Evolutionary conservation across 176 grass and related monocot species (phyloP).

Genomic region (Guadua angustifolia): DNA sequence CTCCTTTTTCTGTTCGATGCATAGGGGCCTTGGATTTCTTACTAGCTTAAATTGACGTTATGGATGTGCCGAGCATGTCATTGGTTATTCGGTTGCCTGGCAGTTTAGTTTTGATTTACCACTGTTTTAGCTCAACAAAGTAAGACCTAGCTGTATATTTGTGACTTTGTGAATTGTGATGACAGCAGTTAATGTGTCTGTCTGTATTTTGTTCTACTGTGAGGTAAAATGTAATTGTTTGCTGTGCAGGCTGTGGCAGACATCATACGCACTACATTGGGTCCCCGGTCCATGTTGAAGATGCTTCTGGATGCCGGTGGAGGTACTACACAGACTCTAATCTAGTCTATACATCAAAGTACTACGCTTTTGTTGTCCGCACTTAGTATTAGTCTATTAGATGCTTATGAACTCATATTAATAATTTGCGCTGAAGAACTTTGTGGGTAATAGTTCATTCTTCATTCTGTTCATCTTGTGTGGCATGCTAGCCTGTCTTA

Average conservation of each 20-base stretch:
- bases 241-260: conserved; percentile 83
- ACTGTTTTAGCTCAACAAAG: background rate
- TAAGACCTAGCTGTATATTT: background rate
- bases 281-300: conserved; percentile 97
- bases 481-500: background rate
- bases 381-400: background rate
- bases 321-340: conserved; percentile 50
- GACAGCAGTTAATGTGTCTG: background rate
- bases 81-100: background rate
- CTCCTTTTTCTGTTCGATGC: background rate
- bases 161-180: background rate
- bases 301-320: conserved; percentile 96
- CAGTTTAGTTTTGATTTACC: conserved; percentile 3
- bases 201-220: background rate
- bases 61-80: background rate
- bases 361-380: background rate
- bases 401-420: background rate
- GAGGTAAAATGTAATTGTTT: background rate
- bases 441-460: background rate
- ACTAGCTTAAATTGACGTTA: background rate
- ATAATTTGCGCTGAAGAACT: background rate
- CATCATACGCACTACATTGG: conserved; percentile 92
- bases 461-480: background rate
- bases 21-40: background rate
- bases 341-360: background rate